These are phyloP conservation scores for Colletotrichum shisoi DNA, from an alignment of 2,329 filamentous ascomycete species.

Conservation along the genomic window DNA sequence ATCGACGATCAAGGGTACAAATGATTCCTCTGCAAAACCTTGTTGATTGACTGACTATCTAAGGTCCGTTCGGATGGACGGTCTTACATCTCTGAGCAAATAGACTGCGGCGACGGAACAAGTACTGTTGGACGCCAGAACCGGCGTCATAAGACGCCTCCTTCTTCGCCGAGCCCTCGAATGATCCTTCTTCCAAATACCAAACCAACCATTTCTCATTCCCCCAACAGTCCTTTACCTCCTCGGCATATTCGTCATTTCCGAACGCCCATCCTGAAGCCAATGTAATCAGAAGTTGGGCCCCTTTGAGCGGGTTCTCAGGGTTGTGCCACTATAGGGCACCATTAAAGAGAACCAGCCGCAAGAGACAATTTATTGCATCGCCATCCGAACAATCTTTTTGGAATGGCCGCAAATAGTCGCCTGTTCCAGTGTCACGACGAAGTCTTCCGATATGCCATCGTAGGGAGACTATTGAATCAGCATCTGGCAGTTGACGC, in stretches of 20 bases:
- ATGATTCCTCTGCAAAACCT: not conserved
- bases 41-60: conserved; percentile 18
- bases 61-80: not conserved
- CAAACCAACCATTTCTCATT: too few species aligned
- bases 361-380: not conserved
- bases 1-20: not conserved
- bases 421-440: not conserved
- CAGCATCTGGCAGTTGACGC: not conserved
- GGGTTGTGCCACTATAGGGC: not conserved
- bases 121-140: not conserved
- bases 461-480: not conserved
- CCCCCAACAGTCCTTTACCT: not conserved
- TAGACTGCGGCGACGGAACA: not conserved
- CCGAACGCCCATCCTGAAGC: not conserved
- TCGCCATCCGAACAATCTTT: not conserved
- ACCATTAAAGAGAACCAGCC: not conserved
- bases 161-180: not conserved
- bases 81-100: not conserved
- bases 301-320: not conserved
- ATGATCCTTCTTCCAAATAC: not conserved
- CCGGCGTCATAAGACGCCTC: not conserved
- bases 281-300: not conserved
- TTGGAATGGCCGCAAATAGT: not conserved
- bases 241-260: not conserved
- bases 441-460: not conserved